Percentiles rank a stretch among this genome's conserved stretches.
Evolutionary conservation across 768 basidiomycete species (phyloP).

Genomic region (Trametes maxima): DNA sequence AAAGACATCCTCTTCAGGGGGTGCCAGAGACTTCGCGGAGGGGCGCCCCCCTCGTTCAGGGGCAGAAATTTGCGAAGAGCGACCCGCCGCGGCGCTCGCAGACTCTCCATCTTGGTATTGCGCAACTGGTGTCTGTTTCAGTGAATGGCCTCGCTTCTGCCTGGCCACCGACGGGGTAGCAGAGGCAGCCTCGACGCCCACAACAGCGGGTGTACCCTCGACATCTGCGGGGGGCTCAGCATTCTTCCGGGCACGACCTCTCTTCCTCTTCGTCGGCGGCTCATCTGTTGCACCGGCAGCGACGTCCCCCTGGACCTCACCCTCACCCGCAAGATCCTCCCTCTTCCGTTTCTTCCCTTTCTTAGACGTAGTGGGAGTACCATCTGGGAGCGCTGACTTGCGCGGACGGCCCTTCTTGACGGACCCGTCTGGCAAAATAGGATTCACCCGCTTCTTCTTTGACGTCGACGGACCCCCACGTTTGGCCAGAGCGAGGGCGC

Average conservation of each 20-base stretch:
- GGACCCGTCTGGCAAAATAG: constrained; percentile 50
- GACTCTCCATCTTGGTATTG: neutral
- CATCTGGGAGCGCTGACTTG: constrained; percentile 34
- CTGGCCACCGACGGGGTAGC: neutral
- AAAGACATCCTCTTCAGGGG: neutral
- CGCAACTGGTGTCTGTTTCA: neutral
- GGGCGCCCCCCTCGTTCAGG: constrained; percentile 25
- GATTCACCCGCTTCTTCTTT: constrained; percentile 42
- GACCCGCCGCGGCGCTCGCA: neutral
- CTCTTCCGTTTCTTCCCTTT: constrained; percentile 38
- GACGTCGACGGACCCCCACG: constrained; percentile 1
- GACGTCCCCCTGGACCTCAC: neutral
- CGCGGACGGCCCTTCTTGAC: constrained; percentile 63
- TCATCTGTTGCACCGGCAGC: constrained; percentile 1
- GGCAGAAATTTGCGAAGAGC: constrained; percentile 7
- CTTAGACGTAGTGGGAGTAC: constrained; percentile 15
- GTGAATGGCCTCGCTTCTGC: constrained; percentile 9
- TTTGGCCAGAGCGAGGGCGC: constrained; percentile 43
- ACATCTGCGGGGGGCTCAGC: too few species aligned
- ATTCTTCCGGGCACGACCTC: constrained; percentile 32
- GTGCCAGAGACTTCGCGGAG: constrained; percentile 13
- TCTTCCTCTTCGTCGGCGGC: constrained; percentile 22
- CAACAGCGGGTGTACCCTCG: neutral
- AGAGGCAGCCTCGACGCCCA: neutral
- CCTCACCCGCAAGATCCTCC: constrained; percentile 27